phyloP scores from a whole-genome alignment of 2,329 filamentous ascomycete species.

The Penicillium griseofulvum region DNA sequence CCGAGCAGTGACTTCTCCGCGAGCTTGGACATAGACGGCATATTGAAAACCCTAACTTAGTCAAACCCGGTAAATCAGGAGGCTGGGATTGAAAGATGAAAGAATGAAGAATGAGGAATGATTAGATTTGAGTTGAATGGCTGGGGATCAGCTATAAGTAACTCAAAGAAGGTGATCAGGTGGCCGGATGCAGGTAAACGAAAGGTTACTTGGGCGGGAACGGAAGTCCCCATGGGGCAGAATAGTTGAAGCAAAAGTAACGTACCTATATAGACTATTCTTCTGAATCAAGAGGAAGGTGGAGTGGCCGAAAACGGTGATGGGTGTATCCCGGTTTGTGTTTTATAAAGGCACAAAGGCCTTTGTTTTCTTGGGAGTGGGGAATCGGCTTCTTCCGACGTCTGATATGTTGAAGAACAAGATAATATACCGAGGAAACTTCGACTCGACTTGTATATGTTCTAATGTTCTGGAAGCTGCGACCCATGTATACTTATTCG shows the following conservation, averaged over 20 bases:
- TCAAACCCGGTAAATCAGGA: constrained; percentile 31
- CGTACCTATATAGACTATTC: constrained; percentile 12
- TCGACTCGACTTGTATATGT: not conserved
- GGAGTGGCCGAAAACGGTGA: constrained; percentile 19
- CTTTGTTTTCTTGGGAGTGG: constrained; percentile 7
- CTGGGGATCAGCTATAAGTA: constrained; percentile 35
- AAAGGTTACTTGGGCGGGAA: constrained; percentile 9
- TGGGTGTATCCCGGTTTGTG: constrained; percentile 12
- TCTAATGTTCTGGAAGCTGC: not conserved
- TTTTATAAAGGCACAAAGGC: constrained; percentile 17
- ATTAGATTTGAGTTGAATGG: constrained; percentile 19
- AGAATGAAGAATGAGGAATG: constrained; percentile 19
- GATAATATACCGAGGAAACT: too few relatives aligned
- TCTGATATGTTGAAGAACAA: too few relatives aligned
- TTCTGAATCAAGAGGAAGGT: not conserved
- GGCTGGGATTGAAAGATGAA: constrained; percentile 24
- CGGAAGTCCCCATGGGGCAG: constrained; percentile 7
- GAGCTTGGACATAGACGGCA: constrained; percentile 25
- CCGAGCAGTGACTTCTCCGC: constrained; percentile 25
- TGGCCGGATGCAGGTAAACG: constrained; percentile 19
- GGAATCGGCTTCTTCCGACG: not conserved
- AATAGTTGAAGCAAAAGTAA: constrained; percentile 1
- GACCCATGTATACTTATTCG: not conserved
- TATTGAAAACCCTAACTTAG: constrained; percentile 16
- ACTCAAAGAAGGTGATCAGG: constrained; percentile 9